A percentile compares a stretch with the other conserved stretches of the same genome.
phyloP scores from a whole-genome alignment of 108 stramenopile species.

The Cylindrotheca fusiformis region DNA sequence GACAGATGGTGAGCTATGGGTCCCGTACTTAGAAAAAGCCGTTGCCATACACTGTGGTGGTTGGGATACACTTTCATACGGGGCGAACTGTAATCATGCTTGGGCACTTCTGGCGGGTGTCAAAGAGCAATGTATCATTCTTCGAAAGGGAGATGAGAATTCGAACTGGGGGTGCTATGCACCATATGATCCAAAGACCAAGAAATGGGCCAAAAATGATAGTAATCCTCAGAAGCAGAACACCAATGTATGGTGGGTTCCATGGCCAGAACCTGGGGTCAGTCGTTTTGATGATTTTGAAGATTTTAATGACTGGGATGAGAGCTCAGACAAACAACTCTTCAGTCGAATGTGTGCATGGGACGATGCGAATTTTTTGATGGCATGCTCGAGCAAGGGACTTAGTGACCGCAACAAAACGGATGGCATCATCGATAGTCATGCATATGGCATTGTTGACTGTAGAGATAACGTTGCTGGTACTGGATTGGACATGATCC shows the following conservation, averaged over 20 bases:
- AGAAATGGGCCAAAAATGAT: conserved; percentile 8
- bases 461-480: conserved; percentile 35
- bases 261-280: conserved; percentile 19
- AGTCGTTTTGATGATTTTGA: conserved; percentile 3
- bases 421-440: conserved; percentile 23
- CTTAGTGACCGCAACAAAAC: conserved; percentile 9
- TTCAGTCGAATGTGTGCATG: conserved; percentile 14
- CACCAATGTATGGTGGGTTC: conserved; percentile 4
- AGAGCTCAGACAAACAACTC: conserved; percentile 1
- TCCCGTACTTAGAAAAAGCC: conserved; percentile 24
- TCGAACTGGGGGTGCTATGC: conserved; percentile 11
- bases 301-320: background rate
- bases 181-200: conserved; percentile 9
- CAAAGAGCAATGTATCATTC: conserved; percentile 19
- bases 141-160: background rate
- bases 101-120: conserved; percentile 24
- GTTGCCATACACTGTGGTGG: conserved; percentile 22
- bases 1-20: conserved; percentile 23
- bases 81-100: conserved; percentile 15
- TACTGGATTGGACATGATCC: conserved; percentile 33
- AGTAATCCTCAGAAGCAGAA: conserved; percentile 3
- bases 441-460: conserved; percentile 41
- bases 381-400: conserved; percentile 9
- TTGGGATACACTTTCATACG: conserved; percentile 4
- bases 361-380: conserved; percentile 8